phyloP scores from a whole-genome alignment of 306 rosid species.

The Lathyrus aphaca region DNA sequence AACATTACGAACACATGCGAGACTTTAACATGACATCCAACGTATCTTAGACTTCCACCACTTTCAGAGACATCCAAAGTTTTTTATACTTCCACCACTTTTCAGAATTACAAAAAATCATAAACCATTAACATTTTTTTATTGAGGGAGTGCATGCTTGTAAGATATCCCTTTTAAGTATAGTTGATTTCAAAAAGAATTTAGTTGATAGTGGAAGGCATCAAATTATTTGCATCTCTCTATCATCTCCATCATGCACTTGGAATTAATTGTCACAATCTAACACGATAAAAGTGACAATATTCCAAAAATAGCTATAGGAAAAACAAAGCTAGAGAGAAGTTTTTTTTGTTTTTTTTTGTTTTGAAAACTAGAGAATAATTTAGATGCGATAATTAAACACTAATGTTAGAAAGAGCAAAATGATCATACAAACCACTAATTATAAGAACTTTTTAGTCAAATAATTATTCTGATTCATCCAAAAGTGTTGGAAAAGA shows the following conservation, averaged over 20 bases:
- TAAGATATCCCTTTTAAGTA: neutral
- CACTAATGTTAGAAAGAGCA: neutral
- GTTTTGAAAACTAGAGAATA: neutral
- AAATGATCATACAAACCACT: neutral
- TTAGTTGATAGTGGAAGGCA: constrained; percentile 1
- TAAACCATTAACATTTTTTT: neutral
- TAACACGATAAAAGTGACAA: constrained; percentile 11
- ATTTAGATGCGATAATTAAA: neutral
- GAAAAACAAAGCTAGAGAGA: neutral
- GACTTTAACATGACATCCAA: no score
- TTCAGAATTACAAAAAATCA: neutral
- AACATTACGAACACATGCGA: no score
- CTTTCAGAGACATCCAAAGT: no score
- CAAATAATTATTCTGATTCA: neutral
- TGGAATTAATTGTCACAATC: constrained; percentile 1
- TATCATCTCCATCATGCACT: neutral
- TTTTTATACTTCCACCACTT: no score
- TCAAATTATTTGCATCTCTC: constrained; percentile 3
- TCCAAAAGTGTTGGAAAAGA: neutral
- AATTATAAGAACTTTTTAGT: neutral
- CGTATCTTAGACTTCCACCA: no score
- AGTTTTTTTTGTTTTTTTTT: neutral
- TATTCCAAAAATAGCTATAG: constrained; percentile 5
- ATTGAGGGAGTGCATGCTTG: neutral
- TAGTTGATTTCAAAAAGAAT: neutral